These are phyloP conservation scores for Sicyos edulis DNA, from an alignment of 306 rosid genomes.

Conservation along the genomic window DNA sequence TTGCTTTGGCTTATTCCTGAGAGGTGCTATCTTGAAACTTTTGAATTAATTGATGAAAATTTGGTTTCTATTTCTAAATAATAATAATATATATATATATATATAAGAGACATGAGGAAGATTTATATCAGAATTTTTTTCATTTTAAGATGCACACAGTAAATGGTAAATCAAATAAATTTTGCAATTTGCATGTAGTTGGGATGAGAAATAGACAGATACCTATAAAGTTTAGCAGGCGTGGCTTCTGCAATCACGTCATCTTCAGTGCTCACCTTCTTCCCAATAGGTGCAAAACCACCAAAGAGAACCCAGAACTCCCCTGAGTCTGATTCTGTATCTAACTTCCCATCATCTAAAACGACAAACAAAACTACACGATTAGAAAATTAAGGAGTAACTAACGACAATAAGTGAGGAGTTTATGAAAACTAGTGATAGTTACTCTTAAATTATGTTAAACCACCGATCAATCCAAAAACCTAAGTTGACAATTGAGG, in stretches of 20 bases:
- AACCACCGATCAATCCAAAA: no score
- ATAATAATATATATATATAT: no score
- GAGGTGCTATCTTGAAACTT: not conserved
- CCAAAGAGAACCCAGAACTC: constrained; percentile 28
- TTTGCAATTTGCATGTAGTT: not conserved
- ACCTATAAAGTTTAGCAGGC: constrained; percentile 22
- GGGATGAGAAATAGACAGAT: not conserved
- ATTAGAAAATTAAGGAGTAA: constrained; percentile 4
- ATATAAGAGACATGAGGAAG: no score
- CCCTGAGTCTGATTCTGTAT: constrained; percentile 22
- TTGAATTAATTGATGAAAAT: not conserved
- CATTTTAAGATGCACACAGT: not conserved
- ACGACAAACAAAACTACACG: not conserved
- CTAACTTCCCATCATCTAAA: constrained; percentile 24
- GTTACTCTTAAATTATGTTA: no score
- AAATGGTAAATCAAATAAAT: not conserved
- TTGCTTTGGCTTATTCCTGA: not conserved
- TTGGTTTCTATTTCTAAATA: not conserved
- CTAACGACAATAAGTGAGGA: constrained; percentile 24
- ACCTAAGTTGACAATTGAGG: no score
- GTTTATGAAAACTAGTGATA: not conserved
- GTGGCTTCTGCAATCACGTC: constrained; percentile 18
- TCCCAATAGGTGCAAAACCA: constrained; percentile 26
- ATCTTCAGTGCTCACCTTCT: constrained; percentile 21
- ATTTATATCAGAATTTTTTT: not conserved